phyloP scores from a whole-genome alignment of 2,329 filamentous ascomycete genomes.

The Magnaporthales sp. region DNA sequence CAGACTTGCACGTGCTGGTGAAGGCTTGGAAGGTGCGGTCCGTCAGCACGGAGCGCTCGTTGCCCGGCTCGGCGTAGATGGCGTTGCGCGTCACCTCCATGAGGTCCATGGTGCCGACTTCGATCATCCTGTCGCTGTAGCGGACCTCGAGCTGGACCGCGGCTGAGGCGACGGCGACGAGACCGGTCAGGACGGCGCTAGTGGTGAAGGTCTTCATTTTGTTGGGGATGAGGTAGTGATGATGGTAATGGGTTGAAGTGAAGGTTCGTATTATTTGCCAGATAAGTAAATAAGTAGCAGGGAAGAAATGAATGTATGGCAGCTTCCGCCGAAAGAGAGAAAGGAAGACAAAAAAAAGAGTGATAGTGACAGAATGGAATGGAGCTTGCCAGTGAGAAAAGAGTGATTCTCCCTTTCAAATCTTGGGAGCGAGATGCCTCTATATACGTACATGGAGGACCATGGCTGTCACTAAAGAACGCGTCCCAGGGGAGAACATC shows the following conservation, averaged over 20 bases:
- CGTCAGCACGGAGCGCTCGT: background rate
- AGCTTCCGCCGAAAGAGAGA: background rate
- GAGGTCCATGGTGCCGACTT: conserved; percentile 3
- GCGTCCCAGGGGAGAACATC: background rate
- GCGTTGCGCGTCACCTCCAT: background rate
- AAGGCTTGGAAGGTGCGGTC: background rate
- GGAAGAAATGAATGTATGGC: background rate
- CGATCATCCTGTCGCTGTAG: conserved; percentile 1
- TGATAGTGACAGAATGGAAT: background rate
- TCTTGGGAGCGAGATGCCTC: background rate
- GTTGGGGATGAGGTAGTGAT: background rate
- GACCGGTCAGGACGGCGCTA: background rate
- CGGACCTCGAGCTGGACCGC: conserved; percentile 2
- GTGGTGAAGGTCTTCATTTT: background rate
- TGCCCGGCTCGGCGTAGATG: conserved; percentile 4
- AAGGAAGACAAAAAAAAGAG: background rate
- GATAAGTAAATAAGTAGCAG: background rate
- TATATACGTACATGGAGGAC: background rate
- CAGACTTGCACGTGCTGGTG: background rate
- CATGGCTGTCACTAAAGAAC: background rate
- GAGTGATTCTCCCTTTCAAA: background rate
- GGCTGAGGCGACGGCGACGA: background rate
- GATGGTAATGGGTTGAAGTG: background rate
- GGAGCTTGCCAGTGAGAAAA: background rate
- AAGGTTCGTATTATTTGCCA: background rate